Evolutionary conservation across 805 yeast genomes (phyloP).

Genomic region (Saccharomyces jurei): DNA sequence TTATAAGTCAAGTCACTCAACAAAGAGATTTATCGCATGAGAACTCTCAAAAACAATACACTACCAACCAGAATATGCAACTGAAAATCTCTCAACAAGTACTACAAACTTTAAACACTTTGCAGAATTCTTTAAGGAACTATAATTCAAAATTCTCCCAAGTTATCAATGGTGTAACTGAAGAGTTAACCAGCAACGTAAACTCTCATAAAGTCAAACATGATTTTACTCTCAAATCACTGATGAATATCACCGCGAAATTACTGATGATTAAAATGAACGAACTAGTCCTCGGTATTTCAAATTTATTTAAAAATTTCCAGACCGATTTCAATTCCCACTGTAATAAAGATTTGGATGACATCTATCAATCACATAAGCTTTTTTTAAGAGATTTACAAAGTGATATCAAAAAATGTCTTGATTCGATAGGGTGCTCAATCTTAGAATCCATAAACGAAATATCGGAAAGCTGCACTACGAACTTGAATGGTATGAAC

Average conservation of each 20-base stretch:
- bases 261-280: background rate
- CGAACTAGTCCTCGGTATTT: background rate
- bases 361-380: conserved; percentile 4
- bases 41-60: conserved; percentile 5
- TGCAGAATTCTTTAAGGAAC: background rate
- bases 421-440: conserved; percentile 3
- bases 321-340: background rate
- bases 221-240: background rate
- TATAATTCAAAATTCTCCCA: conserved; percentile 3
- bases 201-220: background rate
- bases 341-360: conserved; percentile 4
- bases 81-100: background rate
- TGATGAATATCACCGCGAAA: background rate
- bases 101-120: background rate
- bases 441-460: conserved; percentile 1
- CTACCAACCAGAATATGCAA: background rate
- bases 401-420: background rate
- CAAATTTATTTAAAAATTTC: background rate
- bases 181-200: conserved; percentile 4
- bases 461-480: background rate
- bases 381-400: background rate
- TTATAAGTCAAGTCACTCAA: conserved; percentile 7
- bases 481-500: conserved; percentile 1
- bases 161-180: conserved; percentile 2
- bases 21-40: conserved; percentile 13